Percentiles rank a stretch among this genome's conserved stretches.
phyloP scores from a whole-genome alignment of 768 basidiomycete species.

The Phaeotremella fagi region DNA sequence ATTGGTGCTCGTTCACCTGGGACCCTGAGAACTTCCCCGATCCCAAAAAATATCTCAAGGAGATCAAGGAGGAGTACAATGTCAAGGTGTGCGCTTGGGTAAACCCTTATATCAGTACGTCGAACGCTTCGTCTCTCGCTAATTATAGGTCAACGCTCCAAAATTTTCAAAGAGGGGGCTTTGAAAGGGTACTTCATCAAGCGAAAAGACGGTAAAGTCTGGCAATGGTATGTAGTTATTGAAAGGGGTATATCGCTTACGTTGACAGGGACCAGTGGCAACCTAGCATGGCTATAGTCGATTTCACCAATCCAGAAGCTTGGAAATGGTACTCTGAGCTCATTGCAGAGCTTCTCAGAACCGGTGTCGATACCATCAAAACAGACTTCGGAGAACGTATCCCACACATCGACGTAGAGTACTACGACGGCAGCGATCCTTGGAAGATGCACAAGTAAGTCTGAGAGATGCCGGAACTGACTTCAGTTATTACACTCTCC shows the following conservation, averaged over 20 bases:
- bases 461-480: neutral
- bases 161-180: conserved; percentile 65
- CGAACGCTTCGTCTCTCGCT: conserved; percentile 47
- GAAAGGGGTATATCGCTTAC: neutral
- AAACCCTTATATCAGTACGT: conserved; percentile 66
- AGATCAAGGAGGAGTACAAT: conserved; percentile 52
- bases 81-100: conserved; percentile 72
- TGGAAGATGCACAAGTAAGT: conserved; percentile 60
- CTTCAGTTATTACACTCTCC: conserved; percentile 56
- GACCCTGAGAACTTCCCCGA: conserved; percentile 73
- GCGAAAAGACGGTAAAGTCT: conserved; percentile 57
- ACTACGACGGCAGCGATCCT: conserved; percentile 65
- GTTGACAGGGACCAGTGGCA: conserved; percentile 62
- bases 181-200: conserved; percentile 68
- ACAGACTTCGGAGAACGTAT: conserved; percentile 76
- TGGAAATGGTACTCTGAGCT: conserved; percentile 58
- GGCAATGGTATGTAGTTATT: conserved; percentile 39
- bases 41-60: conserved; percentile 58
- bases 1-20: conserved; percentile 58
- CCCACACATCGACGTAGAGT: conserved; percentile 61
- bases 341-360: conserved; percentile 54
- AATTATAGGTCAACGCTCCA: conserved; percentile 18
- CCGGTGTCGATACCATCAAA: conserved; percentile 48
- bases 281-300: conserved; percentile 55
- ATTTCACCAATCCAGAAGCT: conserved; percentile 61